Evolutionary conservation across 257 asterid genomes (phyloP), one percentile per base, ranked within the genome.

Genomic region (Penstemon eatonii): DNA sequence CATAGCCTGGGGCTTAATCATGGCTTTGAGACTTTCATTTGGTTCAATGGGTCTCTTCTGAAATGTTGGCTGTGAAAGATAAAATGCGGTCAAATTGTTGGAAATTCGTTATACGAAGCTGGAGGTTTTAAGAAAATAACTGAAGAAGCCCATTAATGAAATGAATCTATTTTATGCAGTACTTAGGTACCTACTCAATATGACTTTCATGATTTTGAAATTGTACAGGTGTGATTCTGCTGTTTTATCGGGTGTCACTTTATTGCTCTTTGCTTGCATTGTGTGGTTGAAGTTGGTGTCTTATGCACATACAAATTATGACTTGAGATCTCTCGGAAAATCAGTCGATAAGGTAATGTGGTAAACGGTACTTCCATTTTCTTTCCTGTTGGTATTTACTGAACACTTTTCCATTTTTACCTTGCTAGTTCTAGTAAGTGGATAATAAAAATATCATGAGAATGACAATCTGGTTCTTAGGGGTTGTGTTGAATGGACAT

Each of bases 281-380:
- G 92, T 86, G 76, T 92, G 98, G 98, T 75, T 92, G 83, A 92
- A 92, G 81, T 78, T 89, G 87, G 83, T 92, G 39, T 92, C 96
- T 4, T 92, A 92, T 70, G 98, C 96, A 0, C 98, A 89, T 77
- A 83, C 96, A 66, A 89, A 83, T 69, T 84, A 87, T 72, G 98
- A 92, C 70, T 71, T 92, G 88, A 81, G 96, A 73, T 80, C 75
- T 54, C 89, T 89, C 55, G 80, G 79, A 52, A 83, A 85, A 71
- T 86, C 96, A 55, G 82, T 63, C 66, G 91, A 82, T 69, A 81
- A 86, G 98, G 98, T 92, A 84, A 69, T 69, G 65, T 52, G 15
- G 33, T 25, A 49, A 54, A 36, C 41, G 63, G 12, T 55, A 52
- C 41, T 52, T 70, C 47, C 8, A 2, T 46, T 18, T 11, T 53